These are phyloP conservation scores for Millerago galiae DNA, from an alignment of 805 yeast genomes.

Conservation along the genomic window DNA sequence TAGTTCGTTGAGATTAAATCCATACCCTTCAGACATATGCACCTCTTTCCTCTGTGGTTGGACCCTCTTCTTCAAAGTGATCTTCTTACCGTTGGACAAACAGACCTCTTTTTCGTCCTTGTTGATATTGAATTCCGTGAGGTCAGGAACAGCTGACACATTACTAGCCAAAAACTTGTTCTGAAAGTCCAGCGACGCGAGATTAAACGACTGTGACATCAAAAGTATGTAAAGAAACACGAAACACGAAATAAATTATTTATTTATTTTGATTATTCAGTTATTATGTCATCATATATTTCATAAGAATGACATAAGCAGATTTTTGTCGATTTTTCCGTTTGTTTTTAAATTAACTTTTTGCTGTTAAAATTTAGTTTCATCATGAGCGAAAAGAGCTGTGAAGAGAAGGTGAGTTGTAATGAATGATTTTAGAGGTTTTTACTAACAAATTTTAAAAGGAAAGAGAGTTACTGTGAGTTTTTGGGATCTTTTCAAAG, in stretches of 20 bases:
- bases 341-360: too few relatives aligned
- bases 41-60: not conserved
- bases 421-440: not conserved
- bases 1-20: slow-evolving; percentile 32
- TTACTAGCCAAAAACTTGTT: slow-evolving; percentile 11
- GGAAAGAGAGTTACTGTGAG: slow-evolving; percentile 7
- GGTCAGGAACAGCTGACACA: slow-evolving; percentile 1
- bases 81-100: slow-evolving; percentile 16
- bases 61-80: slow-evolving; percentile 10
- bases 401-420: not conserved
- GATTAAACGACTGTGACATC: slow-evolving; percentile 13
- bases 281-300: too few relatives aligned
- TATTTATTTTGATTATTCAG: too few relatives aligned
- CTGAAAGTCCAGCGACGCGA: slow-evolving; percentile 17
- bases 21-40: slow-evolving; percentile 21
- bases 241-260: too few relatives aligned
- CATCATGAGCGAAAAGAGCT: not conserved
- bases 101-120: slow-evolving; percentile 11
- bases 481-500: too few relatives aligned
- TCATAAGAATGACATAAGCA: too few relatives aligned
- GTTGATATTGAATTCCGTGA: slow-evolving; percentile 1
- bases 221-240: too few relatives aligned
- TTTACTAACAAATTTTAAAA: not conserved
- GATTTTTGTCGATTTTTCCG: not conserved
- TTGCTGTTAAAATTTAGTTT: not conserved